phyloP scores from a whole-genome alignment of 2,329 filamentous ascomycete genomes.

The Aspergillus fumigatus region DNA sequence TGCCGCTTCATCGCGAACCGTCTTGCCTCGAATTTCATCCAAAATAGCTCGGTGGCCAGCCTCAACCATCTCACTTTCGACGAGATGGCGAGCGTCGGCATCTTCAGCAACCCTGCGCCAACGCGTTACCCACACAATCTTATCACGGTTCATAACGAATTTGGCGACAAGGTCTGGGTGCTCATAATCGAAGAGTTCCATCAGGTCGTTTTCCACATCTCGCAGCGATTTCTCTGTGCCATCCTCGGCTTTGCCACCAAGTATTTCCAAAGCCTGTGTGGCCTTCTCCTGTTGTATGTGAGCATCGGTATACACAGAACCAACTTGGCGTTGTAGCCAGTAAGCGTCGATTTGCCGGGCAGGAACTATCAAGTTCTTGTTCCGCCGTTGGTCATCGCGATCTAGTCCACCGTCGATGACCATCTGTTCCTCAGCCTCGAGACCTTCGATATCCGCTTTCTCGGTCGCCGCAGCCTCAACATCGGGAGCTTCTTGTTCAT shows the following conservation, averaged over 20 bases:
- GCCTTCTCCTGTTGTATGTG: constrained; percentile 94
- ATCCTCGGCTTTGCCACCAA: constrained; percentile 68
- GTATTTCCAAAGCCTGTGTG: constrained; percentile 72
- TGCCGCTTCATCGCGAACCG: constrained; percentile 49
- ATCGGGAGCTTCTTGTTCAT: constrained; percentile 56
- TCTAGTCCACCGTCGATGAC: constrained; percentile 66
- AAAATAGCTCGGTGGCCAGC: constrained; percentile 82
- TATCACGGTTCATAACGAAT: constrained; percentile 85
- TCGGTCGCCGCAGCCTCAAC: constrained; percentile 41
- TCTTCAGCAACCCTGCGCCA: constrained; percentile 78
- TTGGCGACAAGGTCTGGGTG: constrained; percentile 89
- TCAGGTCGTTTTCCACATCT: constrained; percentile 96
- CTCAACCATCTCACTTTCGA: constrained; percentile 88
- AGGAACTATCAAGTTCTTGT: constrained; percentile 57
- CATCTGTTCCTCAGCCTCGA: constrained; percentile 63
- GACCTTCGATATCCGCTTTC: constrained; percentile 41
- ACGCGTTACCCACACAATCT: constrained; percentile 90
- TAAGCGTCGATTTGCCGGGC: constrained; percentile 94
- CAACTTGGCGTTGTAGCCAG: constrained; percentile 93
- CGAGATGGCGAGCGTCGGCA: constrained; percentile 63
- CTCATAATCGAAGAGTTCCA: constrained; percentile 97
- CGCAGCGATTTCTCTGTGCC: constrained; percentile 80
- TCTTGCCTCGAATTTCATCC: constrained; percentile 77
- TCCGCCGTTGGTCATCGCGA: constrained; percentile 40
- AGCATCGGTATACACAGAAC: constrained; percentile 80